Percentiles rank a stretch among this genome's conserved stretches.
phyloP scores from a whole-genome alignment of 2,329 filamentous ascomycete genomes.

The Aspergillus candidus region DNA sequence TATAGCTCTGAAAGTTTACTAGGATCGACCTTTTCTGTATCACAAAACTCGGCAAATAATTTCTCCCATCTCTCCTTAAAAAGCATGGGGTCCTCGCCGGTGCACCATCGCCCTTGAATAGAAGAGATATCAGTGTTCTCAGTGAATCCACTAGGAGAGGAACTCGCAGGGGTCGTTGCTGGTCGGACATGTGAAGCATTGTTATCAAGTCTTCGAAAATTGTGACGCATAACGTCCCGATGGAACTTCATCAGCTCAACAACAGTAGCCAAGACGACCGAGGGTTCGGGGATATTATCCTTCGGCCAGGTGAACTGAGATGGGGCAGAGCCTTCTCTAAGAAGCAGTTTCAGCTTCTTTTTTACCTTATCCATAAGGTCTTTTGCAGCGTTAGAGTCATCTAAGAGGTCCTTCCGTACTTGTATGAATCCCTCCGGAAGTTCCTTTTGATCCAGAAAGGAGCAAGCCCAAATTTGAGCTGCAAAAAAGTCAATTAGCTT shows the following conservation, averaged over 20 bases:
- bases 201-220: conserved; percentile 74
- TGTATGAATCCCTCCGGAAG: conserved; percentile 79
- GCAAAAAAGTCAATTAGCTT: conserved; percentile 7
- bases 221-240: conserved; percentile 87
- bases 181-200: conserved; percentile 35
- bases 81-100: conserved; percentile 86
- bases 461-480: conserved; percentile 89
- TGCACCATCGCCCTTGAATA: conserved; percentile 92
- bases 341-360: conserved; percentile 92
- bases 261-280: conserved; percentile 83
- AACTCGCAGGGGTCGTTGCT: no score
- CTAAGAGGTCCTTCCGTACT: conserved; percentile 86
- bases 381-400: conserved; percentile 97
- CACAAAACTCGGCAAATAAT: conserved; percentile 91
- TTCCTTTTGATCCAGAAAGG: conserved; percentile 83
- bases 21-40: conserved; percentile 95
- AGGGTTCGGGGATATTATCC: conserved; percentile 87
- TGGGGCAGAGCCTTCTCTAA: conserved; percentile 88
- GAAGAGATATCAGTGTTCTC: conserved; percentile 53
- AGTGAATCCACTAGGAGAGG: conserved; percentile 12
- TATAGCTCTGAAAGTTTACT: conserved; percentile 98
- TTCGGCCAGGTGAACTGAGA: conserved; percentile 97
- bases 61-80: conserved; percentile 99
- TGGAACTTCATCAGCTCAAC: conserved; percentile 98
- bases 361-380: conserved; percentile 99